These are phyloP conservation scores for Chrysoporthe austroafricana DNA, from an alignment of 2,329 filamentous ascomycete genomes.

Conservation along the genomic window DNA sequence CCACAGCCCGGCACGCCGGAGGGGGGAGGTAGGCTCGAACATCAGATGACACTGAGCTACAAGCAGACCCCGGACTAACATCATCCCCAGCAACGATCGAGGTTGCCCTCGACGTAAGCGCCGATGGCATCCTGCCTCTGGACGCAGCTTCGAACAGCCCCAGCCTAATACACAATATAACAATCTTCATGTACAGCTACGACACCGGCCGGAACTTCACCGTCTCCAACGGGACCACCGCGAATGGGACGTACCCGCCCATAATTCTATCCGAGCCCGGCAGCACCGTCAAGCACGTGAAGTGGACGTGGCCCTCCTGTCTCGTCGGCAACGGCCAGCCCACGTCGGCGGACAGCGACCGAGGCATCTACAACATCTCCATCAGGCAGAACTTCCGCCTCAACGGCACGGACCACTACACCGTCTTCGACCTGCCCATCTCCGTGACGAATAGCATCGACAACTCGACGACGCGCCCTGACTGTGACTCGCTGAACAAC, in stretches of 20 bases:
- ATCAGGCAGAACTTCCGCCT: conserved; percentile 72
- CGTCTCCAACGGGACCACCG: conserved; percentile 64
- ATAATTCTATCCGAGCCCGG: conserved; percentile 67
- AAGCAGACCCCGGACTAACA: conserved; percentile 20
- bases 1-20: conserved; percentile 67
- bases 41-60: neutral
- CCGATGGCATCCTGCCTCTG: conserved; percentile 65
- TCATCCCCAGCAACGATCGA: conserved; percentile 58
- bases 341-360: conserved; percentile 49
- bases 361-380: conserved; percentile 71
- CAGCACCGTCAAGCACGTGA: conserved; percentile 74
- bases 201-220: conserved; percentile 68
- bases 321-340: conserved; percentile 63
- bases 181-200: conserved; percentile 69
- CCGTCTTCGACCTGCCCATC: conserved; percentile 72
- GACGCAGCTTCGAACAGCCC: conserved; percentile 57
- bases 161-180: conserved; percentile 65
- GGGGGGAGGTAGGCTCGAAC: conserved; percentile 57
- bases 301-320: conserved; percentile 73
- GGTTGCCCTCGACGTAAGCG: conserved; percentile 68
- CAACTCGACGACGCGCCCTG: conserved; percentile 44
- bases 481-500: conserved; percentile 57
- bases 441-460: conserved; percentile 68
- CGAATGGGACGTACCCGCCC: conserved; percentile 60
- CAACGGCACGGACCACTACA: conserved; percentile 67